Evolutionary conservation across 2,329 filamentous ascomycete species (phyloP).

Genomic region (Stemphylium lycopersici): DNA sequence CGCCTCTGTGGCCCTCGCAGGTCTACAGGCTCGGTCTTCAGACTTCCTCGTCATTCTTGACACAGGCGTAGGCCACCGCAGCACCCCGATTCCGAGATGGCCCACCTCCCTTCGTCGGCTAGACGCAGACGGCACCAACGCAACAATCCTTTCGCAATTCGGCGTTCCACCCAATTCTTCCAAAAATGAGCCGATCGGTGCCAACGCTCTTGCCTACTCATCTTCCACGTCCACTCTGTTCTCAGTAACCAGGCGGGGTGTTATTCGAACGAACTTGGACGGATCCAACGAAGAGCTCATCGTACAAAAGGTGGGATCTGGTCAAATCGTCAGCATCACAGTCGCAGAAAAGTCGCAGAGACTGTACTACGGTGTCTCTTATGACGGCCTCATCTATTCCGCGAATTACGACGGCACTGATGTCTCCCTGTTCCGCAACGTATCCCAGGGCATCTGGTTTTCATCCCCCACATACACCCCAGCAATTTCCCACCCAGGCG

Average conservation of each 20-base stretch:
- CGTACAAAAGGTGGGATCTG: neutral
- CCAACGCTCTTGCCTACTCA: slow-evolving; percentile 9
- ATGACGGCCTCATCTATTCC: slow-evolving; percentile 11
- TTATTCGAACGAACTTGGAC: slow-evolving; percentile 15
- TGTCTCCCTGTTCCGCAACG: slow-evolving; percentile 12
- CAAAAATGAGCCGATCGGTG: slow-evolving; percentile 7
- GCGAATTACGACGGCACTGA: slow-evolving; percentile 16
- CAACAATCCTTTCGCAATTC: slow-evolving; percentile 14
- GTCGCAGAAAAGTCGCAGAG: slow-evolving; percentile 12
- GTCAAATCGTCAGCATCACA: slow-evolving; percentile 9
- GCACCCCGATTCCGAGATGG: slow-evolving; percentile 16
- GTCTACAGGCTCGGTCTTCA: neutral
- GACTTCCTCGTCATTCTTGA: slow-evolving; percentile 17
- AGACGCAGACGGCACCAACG: slow-evolving; percentile 12
- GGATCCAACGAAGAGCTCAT: slow-evolving; percentile 8
- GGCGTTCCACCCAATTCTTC: neutral
- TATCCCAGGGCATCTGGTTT: slow-evolving; percentile 13
- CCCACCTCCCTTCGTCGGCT: slow-evolving; percentile 21
- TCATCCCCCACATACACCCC: neutral
- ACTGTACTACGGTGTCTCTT: slow-evolving; percentile 15
- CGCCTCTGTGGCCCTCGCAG: slow-evolving; percentile 4
- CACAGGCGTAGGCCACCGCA: slow-evolving; percentile 20
- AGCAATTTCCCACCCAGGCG: slow-evolving; percentile 8
- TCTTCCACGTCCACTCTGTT: slow-evolving; percentile 11
- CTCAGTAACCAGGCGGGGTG: slow-evolving; percentile 14